These are phyloP conservation scores for Fusarium sp. DNA, from an alignment of 2,329 filamentous ascomycete species.

Conservation along the genomic window DNA sequence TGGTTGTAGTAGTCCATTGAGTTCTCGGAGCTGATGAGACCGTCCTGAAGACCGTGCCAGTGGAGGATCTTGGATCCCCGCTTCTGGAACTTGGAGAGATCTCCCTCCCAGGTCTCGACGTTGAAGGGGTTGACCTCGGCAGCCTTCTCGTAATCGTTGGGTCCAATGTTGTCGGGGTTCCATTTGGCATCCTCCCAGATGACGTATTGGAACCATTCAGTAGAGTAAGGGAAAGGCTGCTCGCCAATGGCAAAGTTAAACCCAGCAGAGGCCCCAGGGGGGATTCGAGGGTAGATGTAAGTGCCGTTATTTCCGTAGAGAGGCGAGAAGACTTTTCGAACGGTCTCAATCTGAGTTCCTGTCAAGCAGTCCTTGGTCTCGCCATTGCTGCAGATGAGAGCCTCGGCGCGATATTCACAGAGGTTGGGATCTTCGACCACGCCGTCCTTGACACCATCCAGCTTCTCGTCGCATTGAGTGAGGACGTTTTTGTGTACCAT, in stretches of 20 bases:
- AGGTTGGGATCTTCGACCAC: slow-evolving; percentile 61
- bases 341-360: slow-evolving; percentile 16
- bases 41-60: slow-evolving; percentile 58
- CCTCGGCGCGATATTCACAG: slow-evolving; percentile 60
- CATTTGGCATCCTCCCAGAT: slow-evolving; percentile 55
- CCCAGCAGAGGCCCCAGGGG: slow-evolving; percentile 42
- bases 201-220: slow-evolving; percentile 55
- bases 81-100: slow-evolving; percentile 55
- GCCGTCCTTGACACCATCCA: slow-evolving; percentile 63
- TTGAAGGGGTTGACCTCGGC: slow-evolving; percentile 27
- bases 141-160: slow-evolving; percentile 57
- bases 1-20: slow-evolving; percentile 47
- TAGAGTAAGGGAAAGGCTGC: slow-evolving; percentile 19
- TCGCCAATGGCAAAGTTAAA: slow-evolving; percentile 46
- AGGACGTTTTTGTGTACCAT: slow-evolving; percentile 59
- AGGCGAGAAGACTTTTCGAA: slow-evolving; percentile 31
- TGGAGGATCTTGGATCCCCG: slow-evolving; percentile 60
- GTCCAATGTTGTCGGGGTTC: slow-evolving; percentile 44
- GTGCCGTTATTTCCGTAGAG: slow-evolving; percentile 50
- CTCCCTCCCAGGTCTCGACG: slow-evolving; percentile 53
- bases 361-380: slow-evolving; percentile 30
- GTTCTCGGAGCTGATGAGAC: slow-evolving; percentile 40
- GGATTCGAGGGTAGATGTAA: slow-evolving; percentile 32
- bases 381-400: slow-evolving; percentile 52
- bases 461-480: slow-evolving; percentile 61